Percentiles rank a stretch among this genome's conserved stretches.
These are phyloP conservation scores for Pyrenophora tritici-repentis DNA, from an alignment of 2,329 filamentous ascomycete species.

Conservation along the genomic window DNA sequence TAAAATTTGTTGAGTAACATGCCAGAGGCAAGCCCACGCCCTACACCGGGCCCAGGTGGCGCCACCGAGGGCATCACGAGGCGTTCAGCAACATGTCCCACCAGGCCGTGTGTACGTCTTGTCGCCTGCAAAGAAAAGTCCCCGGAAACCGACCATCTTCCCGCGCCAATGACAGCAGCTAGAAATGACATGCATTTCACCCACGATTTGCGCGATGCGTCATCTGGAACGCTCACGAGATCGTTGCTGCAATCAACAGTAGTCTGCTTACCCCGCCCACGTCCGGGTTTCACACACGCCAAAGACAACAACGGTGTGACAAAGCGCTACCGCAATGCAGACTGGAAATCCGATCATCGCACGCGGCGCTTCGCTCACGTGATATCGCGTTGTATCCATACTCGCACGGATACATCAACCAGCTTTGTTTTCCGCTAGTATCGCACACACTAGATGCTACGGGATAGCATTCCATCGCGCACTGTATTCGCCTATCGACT, in stretches of 20 bases:
- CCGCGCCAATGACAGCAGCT: constrained; percentile 2
- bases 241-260: constrained; percentile 7
- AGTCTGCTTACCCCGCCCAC: constrained; percentile 8
- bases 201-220: constrained; percentile 12
- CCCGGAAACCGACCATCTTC: no score
- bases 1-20: constrained; percentile 16
- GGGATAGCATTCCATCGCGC: no score
- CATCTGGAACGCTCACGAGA: constrained; percentile 25
- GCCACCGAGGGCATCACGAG: constrained; percentile 21
- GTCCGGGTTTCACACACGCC: constrained; percentile 6
- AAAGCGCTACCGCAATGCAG: neutral
- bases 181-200: constrained; percentile 26
- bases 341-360: constrained; percentile 6
- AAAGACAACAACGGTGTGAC: constrained; percentile 5
- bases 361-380: constrained; percentile 11
- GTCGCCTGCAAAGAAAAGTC: no score
- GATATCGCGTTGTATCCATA: constrained; percentile 14
- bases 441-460: neutral
- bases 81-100: constrained; percentile 5
- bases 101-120: constrained; percentile 3
- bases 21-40: constrained; percentile 15
- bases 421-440: constrained; percentile 5
- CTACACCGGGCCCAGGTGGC: constrained; percentile 14
- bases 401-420: constrained; percentile 8
- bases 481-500: constrained; percentile 1